Evolutionary conservation across 371 early-diverging fungal genomes (phyloP).

Genomic region (Chytridiales sp.): DNA sequence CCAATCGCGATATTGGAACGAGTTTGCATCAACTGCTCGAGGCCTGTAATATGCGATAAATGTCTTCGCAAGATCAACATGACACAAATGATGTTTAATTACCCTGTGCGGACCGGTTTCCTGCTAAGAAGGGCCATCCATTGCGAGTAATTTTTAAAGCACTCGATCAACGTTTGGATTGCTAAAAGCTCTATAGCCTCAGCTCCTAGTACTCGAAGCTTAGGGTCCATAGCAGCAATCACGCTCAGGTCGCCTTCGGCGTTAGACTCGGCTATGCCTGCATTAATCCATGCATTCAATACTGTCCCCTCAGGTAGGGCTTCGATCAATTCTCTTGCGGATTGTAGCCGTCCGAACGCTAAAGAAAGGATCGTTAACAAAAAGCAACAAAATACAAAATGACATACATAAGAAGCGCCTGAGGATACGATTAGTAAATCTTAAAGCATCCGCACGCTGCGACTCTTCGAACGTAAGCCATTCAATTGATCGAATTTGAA

Average conservation of each 20-base stretch:
- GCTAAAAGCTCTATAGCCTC: conserved; percentile 9
- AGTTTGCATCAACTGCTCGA: conserved; percentile 5
- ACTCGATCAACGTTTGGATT: conserved; percentile 11
- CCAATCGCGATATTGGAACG: conserved; percentile 28
- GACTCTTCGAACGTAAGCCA: conserved; percentile 42
- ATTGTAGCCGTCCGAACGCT: conserved; percentile 32
- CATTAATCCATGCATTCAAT: conserved; percentile 3
- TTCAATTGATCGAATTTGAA: conserved; percentile 45
- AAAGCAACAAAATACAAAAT: neutral
- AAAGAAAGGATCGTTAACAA: neutral
- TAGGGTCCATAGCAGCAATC: conserved; percentile 3
- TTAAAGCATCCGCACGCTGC: conserved; percentile 38
- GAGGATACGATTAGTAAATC: conserved; percentile 36
- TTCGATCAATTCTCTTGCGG: conserved; percentile 5
- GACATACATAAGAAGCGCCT: conserved; percentile 41
- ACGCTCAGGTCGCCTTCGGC: neutral
- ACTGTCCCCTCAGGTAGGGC: conserved; percentile 8
- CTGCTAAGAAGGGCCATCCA: conserved; percentile 14
- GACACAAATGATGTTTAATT: neutral
- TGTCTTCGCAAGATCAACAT: neutral
- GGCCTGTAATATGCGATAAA: conserved; percentile 3
- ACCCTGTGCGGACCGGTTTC: conserved; percentile 1
- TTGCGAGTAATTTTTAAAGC: conserved; percentile 2
- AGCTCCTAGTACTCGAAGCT: neutral
- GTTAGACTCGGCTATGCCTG: neutral